Percentiles rank a stretch among this genome's conserved stretches.
Conservation (phyloP, 2,329 filamentous ascomycete genomes). For the Xylariaceae sp. region DNA sequence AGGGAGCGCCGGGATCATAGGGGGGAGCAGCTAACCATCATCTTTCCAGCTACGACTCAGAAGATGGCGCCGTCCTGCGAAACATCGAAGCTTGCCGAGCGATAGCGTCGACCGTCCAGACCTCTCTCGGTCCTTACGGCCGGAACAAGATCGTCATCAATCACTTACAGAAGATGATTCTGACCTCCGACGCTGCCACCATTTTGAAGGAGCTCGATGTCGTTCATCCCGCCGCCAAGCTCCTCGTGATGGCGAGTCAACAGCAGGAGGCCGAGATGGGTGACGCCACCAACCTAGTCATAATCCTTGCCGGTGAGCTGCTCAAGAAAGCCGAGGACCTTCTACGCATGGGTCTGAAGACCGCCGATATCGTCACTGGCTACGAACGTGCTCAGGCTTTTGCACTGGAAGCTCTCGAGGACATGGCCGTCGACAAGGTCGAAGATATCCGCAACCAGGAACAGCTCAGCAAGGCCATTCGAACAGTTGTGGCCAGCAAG, state of each 20-base stretch:
- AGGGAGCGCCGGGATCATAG: slow-evolving; percentile 9
- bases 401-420: slow-evolving; percentile 78
- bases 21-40: slow-evolving; percentile 30
- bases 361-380: slow-evolving; percentile 92
- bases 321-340: slow-evolving; percentile 96
- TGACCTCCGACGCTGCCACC: slow-evolving; percentile 95
- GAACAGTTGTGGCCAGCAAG: slow-evolving; percentile 93
- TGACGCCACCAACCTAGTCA: slow-evolving; percentile 95
- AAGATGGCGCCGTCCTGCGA: slow-evolving; percentile 96
- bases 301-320: slow-evolving; percentile 89
- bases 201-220: slow-evolving; percentile 97
- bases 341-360: slow-evolving; percentile 93
- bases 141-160: slow-evolving; percentile 99
- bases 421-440: slow-evolving; percentile 86
- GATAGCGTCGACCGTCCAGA: slow-evolving; percentile 93
- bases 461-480: slow-evolving; percentile 90
- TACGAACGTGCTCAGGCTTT: slow-evolving; percentile 93
- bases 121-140: slow-evolving; percentile 92
- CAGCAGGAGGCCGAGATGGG: slow-evolving; percentile 99
- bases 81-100: slow-evolving; percentile 98
- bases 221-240: slow-evolving; percentile 94
- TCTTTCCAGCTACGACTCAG: slow-evolving; percentile 80
- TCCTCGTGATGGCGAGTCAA: slow-evolving; percentile 97
- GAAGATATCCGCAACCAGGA: slow-evolving; percentile 72
- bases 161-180: slow-evolving; percentile 98